phyloP scores from a whole-genome alignment of 441 rosid genomes.

The Erodium trifolium region DNA sequence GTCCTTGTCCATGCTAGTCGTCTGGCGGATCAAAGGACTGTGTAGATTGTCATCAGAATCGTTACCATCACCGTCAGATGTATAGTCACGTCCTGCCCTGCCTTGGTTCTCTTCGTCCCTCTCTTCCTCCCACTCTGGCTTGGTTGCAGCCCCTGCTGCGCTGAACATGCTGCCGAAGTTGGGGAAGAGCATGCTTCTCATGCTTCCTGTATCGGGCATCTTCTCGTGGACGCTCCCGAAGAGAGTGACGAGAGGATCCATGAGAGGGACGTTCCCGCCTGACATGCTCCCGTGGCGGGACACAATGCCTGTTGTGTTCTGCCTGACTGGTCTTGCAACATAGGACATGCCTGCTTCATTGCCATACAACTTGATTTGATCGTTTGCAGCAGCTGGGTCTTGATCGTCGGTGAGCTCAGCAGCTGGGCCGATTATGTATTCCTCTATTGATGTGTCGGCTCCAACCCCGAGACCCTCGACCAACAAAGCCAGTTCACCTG shows the following conservation, averaged over 20 bases:
- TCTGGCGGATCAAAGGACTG: slow-evolving; percentile 86
- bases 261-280: slow-evolving; percentile 40
- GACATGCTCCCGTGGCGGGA: slow-evolving; percentile 75
- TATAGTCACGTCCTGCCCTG: slow-evolving; percentile 26
- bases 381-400: slow-evolving; percentile 41
- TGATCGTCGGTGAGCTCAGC: slow-evolving; percentile 33
- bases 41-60: slow-evolving; percentile 75
- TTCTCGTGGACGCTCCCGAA: slow-evolving; percentile 95
- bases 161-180: slow-evolving; percentile 95
- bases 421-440: slow-evolving; percentile 48
- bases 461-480: slow-evolving; percentile 57
- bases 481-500: slow-evolving; percentile 65
- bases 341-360: slow-evolving; percentile 71
- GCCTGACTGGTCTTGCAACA: slow-evolving; percentile 73
- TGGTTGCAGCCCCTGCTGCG: slow-evolving; percentile 55
- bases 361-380: slow-evolving; percentile 62
- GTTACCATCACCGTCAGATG: slow-evolving; percentile 43
- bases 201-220: slow-evolving; percentile 71
- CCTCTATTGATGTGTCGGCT: slow-evolving; percentile 54
- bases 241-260: slow-evolving; percentile 91
- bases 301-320: slow-evolving; percentile 43
- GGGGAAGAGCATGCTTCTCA: slow-evolving; percentile 80
- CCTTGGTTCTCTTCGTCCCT: slow-evolving; percentile 76
- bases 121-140: slow-evolving; percentile 34
- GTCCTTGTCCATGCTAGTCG: slow-evolving; percentile 59